Conservation (phyloP, 2,329 filamentous ascomycete genomes). For the Eutypella sp. region DNA sequence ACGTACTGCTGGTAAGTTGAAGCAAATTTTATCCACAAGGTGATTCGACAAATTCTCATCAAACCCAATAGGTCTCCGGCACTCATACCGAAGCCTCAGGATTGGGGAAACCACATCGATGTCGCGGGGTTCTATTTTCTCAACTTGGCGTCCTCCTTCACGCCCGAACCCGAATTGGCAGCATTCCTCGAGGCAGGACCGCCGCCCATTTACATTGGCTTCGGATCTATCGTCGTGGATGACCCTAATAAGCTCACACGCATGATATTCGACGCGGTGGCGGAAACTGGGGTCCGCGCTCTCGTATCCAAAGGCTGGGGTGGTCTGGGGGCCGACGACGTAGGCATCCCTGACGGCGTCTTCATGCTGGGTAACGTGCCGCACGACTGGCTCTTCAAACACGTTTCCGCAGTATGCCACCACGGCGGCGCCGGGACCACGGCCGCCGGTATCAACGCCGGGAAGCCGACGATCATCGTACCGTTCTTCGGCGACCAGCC, state of each 20-base stretch:
- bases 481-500: constrained; percentile 86
- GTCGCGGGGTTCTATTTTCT: constrained; percentile 52
- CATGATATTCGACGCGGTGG: constrained; percentile 43
- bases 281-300: constrained; percentile 55
- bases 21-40: background rate
- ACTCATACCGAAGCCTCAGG: constrained; percentile 47
- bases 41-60: constrained; percentile 66
- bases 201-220: constrained; percentile 50
- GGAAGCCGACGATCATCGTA: constrained; percentile 75
- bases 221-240: constrained; percentile 52
- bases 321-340: constrained; percentile 67
- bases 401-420: constrained; percentile 77
- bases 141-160: constrained; percentile 33
- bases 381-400: constrained; percentile 84
- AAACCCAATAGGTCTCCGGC: constrained; percentile 84
- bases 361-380: constrained; percentile 83
- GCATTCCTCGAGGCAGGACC: constrained; percentile 42
- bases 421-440: constrained; percentile 87
- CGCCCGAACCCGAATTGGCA: constrained; percentile 27
- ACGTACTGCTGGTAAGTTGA: constrained; percentile 80
- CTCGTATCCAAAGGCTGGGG: constrained; percentile 88
- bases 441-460: constrained; percentile 76
- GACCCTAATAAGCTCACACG: constrained; percentile 39
- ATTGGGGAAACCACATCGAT: constrained; percentile 50
- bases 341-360: constrained; percentile 67